These are phyloP conservation scores for Rubia tinctorum DNA, from an alignment of 305 asterid genomes.

Conservation along the genomic window DNA sequence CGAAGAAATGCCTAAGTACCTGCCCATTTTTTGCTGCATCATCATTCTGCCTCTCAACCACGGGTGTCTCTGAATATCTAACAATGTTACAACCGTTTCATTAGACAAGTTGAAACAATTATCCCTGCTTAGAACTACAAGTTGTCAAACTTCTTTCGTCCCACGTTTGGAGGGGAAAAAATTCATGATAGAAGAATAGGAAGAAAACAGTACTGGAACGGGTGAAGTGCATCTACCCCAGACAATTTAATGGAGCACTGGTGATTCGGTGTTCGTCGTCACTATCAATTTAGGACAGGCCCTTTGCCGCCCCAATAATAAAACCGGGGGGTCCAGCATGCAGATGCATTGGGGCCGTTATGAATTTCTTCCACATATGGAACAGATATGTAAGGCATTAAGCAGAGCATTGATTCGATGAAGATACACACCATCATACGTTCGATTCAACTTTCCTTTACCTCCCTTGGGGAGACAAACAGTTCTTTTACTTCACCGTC, in stretches of 20 bases:
- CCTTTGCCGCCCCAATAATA: not conserved
- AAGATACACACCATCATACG: not conserved
- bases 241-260: constrained; percentile 3
- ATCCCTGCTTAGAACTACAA: not conserved
- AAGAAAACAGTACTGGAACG: too few relatives aligned
- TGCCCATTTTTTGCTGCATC: constrained; percentile 26
- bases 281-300: not conserved
- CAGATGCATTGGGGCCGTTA: constrained; percentile 40
- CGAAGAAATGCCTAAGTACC: constrained; percentile 64
- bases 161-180: not conserved
- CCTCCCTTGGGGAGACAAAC: constrained; percentile 69
- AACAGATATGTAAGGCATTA: not conserved
- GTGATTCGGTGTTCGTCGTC: constrained; percentile 19
- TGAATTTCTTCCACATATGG: constrained; percentile 29
- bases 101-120: not conserved
- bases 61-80: constrained; percentile 43
- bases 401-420: constrained; percentile 7
- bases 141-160: not conserved
- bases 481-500: not conserved
- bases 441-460: constrained; percentile 40
- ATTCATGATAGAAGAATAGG: not conserved
- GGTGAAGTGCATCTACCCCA: not conserved
- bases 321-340: constrained; percentile 31
- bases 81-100: constrained; percentile 16
- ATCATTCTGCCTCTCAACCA: constrained; percentile 34